phyloP scores from a whole-genome alignment of 1,139 yeast genomes.

The Yamadazyma dushanensis region DNA sequence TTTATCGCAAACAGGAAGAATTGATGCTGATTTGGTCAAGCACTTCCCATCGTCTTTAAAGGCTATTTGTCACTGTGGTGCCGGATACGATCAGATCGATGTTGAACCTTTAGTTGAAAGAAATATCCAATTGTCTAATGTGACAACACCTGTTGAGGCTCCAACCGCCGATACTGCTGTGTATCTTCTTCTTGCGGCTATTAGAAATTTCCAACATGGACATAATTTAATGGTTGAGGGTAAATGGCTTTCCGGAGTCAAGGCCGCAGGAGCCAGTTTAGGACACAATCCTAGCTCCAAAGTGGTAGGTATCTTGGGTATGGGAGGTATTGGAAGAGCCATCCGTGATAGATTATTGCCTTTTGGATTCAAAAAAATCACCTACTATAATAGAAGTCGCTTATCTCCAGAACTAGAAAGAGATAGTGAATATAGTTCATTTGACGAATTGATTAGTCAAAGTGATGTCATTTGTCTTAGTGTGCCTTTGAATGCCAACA shows the following conservation, averaged over 20 bases:
- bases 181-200: constrained; percentile 60
- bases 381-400: constrained; percentile 61
- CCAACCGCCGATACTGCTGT: constrained; percentile 86
- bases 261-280: constrained; percentile 26
- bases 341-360: constrained; percentile 62
- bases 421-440: constrained; percentile 55
- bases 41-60: constrained; percentile 62
- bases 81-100: constrained; percentile 89
- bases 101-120: constrained; percentile 47
- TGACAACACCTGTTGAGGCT: constrained; percentile 69
- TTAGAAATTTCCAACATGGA: constrained; percentile 59
- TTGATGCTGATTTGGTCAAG: constrained; percentile 69
- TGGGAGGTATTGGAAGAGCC: constrained; percentile 79
- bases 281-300: constrained; percentile 59
- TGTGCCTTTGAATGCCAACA: constrained; percentile 59
- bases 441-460: constrained; percentile 53
- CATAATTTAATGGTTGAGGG: constrained; percentile 53
- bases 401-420: constrained; percentile 55
- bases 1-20: constrained; percentile 58
- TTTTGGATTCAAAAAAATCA: constrained; percentile 60
- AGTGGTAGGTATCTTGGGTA: constrained; percentile 66
- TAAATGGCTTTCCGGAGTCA: constrained; percentile 48
- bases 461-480: constrained; percentile 64
- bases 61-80: constrained; percentile 79
- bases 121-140: constrained; percentile 69